These are phyloP conservation scores for Pezizomycotina sp. DNA, from an alignment of 2,329 filamentous ascomycete species.

Conservation along the genomic window DNA sequence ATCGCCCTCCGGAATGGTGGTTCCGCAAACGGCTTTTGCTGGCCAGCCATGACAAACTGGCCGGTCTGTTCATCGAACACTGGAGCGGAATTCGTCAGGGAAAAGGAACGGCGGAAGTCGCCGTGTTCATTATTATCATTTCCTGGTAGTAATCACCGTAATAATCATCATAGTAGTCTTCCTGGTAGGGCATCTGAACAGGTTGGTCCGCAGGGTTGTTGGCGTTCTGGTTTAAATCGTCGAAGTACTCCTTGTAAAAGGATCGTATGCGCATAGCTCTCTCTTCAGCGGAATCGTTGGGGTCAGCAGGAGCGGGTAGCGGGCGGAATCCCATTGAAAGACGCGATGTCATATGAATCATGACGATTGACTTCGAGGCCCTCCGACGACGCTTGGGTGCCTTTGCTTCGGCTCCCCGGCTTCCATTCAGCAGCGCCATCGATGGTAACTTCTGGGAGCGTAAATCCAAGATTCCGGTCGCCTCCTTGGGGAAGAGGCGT, in stretches of 20 bases:
- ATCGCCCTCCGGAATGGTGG: constrained; percentile 78
- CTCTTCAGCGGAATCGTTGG: constrained; percentile 76
- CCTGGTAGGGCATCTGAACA: constrained; percentile 28
- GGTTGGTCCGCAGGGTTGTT: constrained; percentile 27
- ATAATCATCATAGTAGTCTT: constrained; percentile 26
- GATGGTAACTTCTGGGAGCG: too few species aligned
- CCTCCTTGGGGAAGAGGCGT: too few species aligned
- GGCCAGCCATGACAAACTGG: constrained; percentile 47
- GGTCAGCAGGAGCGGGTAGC: constrained; percentile 67
- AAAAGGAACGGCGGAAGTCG: constrained; percentile 47
- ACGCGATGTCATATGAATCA: constrained; percentile 42
- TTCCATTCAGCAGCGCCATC: too few species aligned
- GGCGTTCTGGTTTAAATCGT: constrained; percentile 42
- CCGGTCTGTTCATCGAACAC: constrained; percentile 33
- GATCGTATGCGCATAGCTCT: constrained; percentile 92
- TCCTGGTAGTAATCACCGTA: constrained; percentile 52
- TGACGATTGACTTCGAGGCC: constrained; percentile 32
- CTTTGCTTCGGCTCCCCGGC: constrained; percentile 22
- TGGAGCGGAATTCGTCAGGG: constrained; percentile 21
- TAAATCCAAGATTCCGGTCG: too few species aligned
- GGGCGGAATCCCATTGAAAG: constrained; percentile 64
- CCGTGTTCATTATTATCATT: constrained; percentile 44
- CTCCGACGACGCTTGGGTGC: constrained; percentile 28
- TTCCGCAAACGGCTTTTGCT: constrained; percentile 53
- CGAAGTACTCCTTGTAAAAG: constrained; percentile 99